A percentile compares a stretch with the other conserved stretches of the same genome.
Conservation (phyloP, 2,329 filamentous ascomycete genomes). For the Fusarium sarcochroum region DNA sequence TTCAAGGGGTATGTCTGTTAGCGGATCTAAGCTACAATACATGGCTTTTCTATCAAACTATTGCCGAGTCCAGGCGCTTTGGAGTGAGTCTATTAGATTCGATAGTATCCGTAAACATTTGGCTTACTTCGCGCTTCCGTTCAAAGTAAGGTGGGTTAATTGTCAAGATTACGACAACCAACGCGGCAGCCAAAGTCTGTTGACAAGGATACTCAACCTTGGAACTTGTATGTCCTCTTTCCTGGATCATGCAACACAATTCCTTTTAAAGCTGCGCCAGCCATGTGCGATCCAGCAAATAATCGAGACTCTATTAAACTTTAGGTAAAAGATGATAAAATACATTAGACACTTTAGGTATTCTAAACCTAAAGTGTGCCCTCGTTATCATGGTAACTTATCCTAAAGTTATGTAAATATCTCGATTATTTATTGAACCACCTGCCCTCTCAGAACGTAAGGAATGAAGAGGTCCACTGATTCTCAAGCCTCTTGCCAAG, state of each 20-base stretch:
- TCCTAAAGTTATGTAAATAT: too few relatives aligned
- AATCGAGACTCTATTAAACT: too few relatives aligned
- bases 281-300: too few relatives aligned
- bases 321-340: too few relatives aligned
- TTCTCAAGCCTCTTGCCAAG: conserved; percentile 26
- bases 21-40: conserved; percentile 19
- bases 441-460: conserved; percentile 18
- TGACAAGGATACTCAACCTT: conserved; percentile 19
- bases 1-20: conserved; percentile 25
- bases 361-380: too few relatives aligned
- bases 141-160: conserved; percentile 5
- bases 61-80: conserved; percentile 32
- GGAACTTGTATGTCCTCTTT: conserved; percentile 20
- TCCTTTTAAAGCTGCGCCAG: conserved; percentile 23
- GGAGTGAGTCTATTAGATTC: conserved; percentile 11
- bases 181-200: conserved; percentile 2
- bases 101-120: conserved; percentile 9
- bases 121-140: conserved; percentile 1
- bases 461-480: conserved; percentile 41
- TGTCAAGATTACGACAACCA: conserved; percentile 20
- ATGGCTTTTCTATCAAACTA: conserved; percentile 27
- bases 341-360: too few relatives aligned
- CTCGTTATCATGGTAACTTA: too few relatives aligned
- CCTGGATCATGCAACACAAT: conserved; percentile 20
- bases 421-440: too few relatives aligned